A percentile compares a stretch with the other conserved stretches of the same genome.
Evolutionary conservation across 208 protist species (phyloP).

Genomic region (Leishmania mexicana): DNA sequence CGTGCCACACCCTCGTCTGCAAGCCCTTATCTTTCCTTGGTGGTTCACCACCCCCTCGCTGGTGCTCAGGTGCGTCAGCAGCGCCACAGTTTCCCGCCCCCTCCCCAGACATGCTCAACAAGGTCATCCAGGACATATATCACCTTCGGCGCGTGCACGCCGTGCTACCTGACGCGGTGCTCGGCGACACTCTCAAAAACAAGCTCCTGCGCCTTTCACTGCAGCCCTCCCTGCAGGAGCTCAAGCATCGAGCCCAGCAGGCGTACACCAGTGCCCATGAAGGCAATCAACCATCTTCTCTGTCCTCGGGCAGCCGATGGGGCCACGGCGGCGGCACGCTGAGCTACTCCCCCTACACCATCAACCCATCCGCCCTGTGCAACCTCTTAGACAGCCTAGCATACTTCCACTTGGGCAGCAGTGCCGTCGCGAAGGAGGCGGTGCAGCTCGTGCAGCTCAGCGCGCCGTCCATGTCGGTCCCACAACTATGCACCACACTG

Average conservation of each 20-base stretch:
- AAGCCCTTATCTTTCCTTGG: background rate
- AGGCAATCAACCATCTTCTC: background rate
- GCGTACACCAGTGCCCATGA: background rate
- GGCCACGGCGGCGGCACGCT: background rate
- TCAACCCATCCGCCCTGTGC: slow-evolving; percentile 51
- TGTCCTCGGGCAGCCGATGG: background rate
- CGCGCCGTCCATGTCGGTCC: slow-evolving; percentile 52
- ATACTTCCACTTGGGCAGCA: slow-evolving; percentile 73
- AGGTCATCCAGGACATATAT: slow-evolving; percentile 71
- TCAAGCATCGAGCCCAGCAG: slow-evolving; percentile 25
- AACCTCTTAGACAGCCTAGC: slow-evolving; percentile 78
- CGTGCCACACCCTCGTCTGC: background rate
- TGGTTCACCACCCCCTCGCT: background rate
- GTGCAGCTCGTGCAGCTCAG: slow-evolving; percentile 55
- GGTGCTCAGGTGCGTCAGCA: background rate
- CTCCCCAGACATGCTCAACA: slow-evolving; percentile 49
- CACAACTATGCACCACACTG: slow-evolving; percentile 61
- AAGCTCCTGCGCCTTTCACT: slow-evolving; percentile 79
- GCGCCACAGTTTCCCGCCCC: background rate
- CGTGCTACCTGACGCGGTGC: slow-evolving; percentile 57
- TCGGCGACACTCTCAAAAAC: slow-evolving; percentile 63
- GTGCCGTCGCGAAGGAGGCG: slow-evolving; percentile 53
- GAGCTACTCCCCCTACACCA: slow-evolving; percentile 20
- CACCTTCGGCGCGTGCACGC: slow-evolving; percentile 78
- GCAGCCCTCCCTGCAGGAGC: slow-evolving; percentile 44